Evolutionary conservation across 345 rosid genomes (phyloP).

Genomic region (Angophora floribunda): DNA sequence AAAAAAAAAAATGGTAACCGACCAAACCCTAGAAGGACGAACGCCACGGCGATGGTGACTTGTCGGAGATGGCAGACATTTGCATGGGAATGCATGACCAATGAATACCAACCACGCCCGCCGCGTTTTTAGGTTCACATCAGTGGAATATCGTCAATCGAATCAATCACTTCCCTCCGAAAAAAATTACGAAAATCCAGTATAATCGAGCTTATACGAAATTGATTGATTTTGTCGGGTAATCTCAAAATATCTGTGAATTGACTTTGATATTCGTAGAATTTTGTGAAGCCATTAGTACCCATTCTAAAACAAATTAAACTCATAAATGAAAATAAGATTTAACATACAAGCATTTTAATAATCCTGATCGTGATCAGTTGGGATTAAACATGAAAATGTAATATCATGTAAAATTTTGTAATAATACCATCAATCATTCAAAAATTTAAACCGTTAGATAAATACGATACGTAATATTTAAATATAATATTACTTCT

Average conservation of each 20-base stretch:
- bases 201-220: not conserved
- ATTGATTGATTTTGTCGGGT: not conserved
- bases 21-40: not conserved
- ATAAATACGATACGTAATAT: not conserved
- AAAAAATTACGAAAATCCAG: not conserved
- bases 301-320: no score
- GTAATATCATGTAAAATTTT: not conserved
- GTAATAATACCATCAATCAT: accelerated
- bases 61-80: not conserved
- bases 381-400: no score
- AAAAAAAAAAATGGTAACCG: not conserved
- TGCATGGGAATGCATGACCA: not conserved
- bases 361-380: not conserved
- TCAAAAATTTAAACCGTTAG: not conserved
- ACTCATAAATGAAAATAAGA: no score
- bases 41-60: not conserved
- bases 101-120: no score
- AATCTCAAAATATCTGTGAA: not conserved
- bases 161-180: not conserved
- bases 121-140: not conserved
- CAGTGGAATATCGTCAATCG: not conserved
- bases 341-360: not conserved
- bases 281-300: not conserved
- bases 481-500: not conserved
- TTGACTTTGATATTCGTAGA: not conserved